Evolutionary conservation across 352 stramenopile genomes (phyloP), one percentile per base, ranked within the genome.

Genomic region (Phytophthora uliginosa): DNA sequence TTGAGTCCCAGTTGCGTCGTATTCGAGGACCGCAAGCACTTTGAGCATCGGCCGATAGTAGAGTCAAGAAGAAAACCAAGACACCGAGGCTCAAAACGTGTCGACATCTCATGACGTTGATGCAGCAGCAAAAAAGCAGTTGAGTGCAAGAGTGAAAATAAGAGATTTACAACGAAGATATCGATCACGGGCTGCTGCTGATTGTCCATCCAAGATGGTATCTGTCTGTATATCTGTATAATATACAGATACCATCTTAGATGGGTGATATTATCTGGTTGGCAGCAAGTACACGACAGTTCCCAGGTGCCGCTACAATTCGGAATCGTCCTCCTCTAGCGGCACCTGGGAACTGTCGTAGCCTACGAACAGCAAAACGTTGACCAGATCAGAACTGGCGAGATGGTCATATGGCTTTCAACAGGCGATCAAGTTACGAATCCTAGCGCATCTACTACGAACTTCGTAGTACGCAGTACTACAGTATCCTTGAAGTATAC

Each of bases 1-100:
- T 66, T 7, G 63, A 42, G 15, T 82, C 69, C 83, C 83, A 90
- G 52, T 77, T 69, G 4, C 76, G 75, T 24, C 83, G 76, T n/a
- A 84, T 68, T 28, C 83, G 81, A 40, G 78, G 58, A 9, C 74
- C 71, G 42, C 79, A 76, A 9, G 38, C 36, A 9, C 36, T 13
- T 42, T 42, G 36, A 17, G 61, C 63, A 48, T 77, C 5, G 18
- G 48, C 15, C 38, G 63, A 12, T 33, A 26, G n/a, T 45, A 66
- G 2, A n/a, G 26, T 56, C 7, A 55, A 69, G 8, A 56, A 26
- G 18, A 76, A 33, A 3, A 60, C 24, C 18, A 79, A 33, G 4
- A 62, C 20, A 18, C 59, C 24, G 20, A 67, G 18, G 52, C 42
- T 66, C 6, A 80, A 13, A 7, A 36, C 7, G 18, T 34, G 54